Evolutionary conservation across 2,329 filamentous ascomycete species (phyloP).

Genomic region (Diplodia seriata): DNA sequence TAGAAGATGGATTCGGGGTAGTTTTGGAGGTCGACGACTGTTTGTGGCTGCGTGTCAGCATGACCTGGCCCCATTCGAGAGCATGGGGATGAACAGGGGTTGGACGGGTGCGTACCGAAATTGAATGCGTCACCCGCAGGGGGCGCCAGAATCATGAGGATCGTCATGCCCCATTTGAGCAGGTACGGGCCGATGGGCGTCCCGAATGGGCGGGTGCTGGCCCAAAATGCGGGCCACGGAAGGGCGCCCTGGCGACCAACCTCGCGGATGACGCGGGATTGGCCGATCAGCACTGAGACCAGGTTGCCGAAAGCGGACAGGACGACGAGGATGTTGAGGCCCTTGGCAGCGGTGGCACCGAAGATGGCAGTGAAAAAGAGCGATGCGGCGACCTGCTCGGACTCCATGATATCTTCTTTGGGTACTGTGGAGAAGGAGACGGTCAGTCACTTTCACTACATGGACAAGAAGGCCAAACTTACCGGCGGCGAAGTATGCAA

Average conservation of each 20-base stretch:
- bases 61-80: constrained; percentile 36
- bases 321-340: constrained; percentile 67
- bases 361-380: constrained; percentile 72
- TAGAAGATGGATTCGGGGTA: constrained; percentile 68
- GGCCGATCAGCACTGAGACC: constrained; percentile 54
- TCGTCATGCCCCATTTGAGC: constrained; percentile 71
- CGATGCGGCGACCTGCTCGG: constrained; percentile 71
- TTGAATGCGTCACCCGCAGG: constrained; percentile 72
- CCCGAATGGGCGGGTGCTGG: constrained; percentile 70
- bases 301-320: constrained; percentile 74
- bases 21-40: constrained; percentile 72
- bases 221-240: constrained; percentile 66
- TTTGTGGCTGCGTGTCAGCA: constrained; percentile 35
- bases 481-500: constrained; percentile 67
- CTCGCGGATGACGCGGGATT: constrained; percentile 42
- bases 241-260: constrained; percentile 69
- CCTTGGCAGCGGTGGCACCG: constrained; percentile 55
- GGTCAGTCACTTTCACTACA: constrained; percentile 36
- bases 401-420: constrained; percentile 69
- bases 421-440: constrained; percentile 57
- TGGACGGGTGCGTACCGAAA: constrained; percentile 51
- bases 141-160: constrained; percentile 70
- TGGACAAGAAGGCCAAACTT: constrained; percentile 39
- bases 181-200: constrained; percentile 72
- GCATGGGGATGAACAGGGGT: constrained; percentile 34